phyloP scores from a whole-genome alignment of 2,329 filamentous ascomycete genomes.

The Ophiostoma pallidulum region DNA sequence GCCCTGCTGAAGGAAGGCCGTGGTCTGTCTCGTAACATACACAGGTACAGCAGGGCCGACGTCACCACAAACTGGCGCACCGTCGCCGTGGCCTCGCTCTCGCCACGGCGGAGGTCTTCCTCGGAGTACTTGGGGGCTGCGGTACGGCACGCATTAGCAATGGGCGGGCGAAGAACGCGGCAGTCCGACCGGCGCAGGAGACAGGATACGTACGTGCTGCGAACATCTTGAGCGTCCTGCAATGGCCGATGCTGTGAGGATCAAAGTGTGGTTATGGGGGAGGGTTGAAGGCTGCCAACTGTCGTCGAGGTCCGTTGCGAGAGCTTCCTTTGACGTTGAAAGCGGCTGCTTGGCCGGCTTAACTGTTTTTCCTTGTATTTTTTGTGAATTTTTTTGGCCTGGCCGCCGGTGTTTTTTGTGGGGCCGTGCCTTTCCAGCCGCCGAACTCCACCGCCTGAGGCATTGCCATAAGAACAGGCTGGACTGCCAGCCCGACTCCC shows the following conservation, averaged over 20 bases:
- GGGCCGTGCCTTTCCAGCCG: neutral
- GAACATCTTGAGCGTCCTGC: conserved; percentile 41
- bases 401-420: conserved; percentile 1
- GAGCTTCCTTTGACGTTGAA: too few species aligned
- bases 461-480: too few species aligned
- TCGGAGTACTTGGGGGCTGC: conserved; percentile 50
- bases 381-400: neutral
- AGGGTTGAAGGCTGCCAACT: too few species aligned
- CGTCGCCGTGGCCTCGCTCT: conserved; percentile 57
- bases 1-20: too few species aligned
- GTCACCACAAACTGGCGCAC: conserved; percentile 58
- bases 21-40: too few species aligned
- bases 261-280: too few species aligned
- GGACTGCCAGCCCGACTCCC: too few species aligned
- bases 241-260: too few species aligned
- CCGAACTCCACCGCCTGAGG: conserved; percentile 4
- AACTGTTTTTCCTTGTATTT: too few species aligned
- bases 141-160: too few species aligned
- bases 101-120: conserved; percentile 61
- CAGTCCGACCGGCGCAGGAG: neutral
- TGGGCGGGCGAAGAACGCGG: neutral
- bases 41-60: conserved; percentile 63
- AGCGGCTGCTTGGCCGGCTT: too few species aligned
- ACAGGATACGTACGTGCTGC: conserved; percentile 44
- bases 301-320: too few species aligned